These are phyloP conservation scores for Xerocomus amazonicus DNA, from an alignment of 1,284 basidiomycete species.

Conservation along the genomic window DNA sequence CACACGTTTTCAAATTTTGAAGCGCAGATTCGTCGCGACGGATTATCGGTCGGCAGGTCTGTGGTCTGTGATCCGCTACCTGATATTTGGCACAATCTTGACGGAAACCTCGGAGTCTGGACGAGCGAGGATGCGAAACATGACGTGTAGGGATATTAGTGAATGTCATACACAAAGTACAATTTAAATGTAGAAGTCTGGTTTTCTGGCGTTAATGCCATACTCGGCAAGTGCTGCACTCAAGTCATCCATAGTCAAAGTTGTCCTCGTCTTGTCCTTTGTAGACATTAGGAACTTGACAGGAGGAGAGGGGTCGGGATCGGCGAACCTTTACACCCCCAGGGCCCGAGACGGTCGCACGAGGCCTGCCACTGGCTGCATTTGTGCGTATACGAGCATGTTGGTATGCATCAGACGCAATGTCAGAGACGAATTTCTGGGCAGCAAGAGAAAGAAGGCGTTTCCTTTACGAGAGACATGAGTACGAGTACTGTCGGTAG, in stretches of 20 bases:
- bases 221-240: conserved; percentile 91
- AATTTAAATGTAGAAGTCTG: conserved; percentile 77
- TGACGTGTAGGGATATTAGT: not conserved
- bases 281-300: not conserved
- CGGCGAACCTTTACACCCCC: conserved; percentile 59
- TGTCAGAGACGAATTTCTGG: conserved; percentile 98
- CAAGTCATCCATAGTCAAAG: conserved; percentile 96
- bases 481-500: not conserved
- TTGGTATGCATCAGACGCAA: conserved; percentile 95
- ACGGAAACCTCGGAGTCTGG: not conserved
- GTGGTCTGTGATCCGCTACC: not conserved
- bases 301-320: not conserved
- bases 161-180: conserved; percentile 7
- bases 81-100: too few species aligned
- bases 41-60: not conserved
- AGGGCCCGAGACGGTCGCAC: conserved; percentile 51
- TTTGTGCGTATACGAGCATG: conserved; percentile 93
- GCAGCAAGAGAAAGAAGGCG: conserved; percentile 92
- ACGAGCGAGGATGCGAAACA: not conserved
- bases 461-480: conserved; percentile 54
- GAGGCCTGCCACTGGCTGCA: conserved; percentile 63
- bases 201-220: conserved; percentile 91
- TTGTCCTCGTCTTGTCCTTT: conserved; percentile 92
- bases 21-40: not conserved
- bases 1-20: not conserved